These are phyloP conservation scores for Alternaria sp. DNA, from an alignment of 2,329 filamentous ascomycete species.

Conservation along the genomic window DNA sequence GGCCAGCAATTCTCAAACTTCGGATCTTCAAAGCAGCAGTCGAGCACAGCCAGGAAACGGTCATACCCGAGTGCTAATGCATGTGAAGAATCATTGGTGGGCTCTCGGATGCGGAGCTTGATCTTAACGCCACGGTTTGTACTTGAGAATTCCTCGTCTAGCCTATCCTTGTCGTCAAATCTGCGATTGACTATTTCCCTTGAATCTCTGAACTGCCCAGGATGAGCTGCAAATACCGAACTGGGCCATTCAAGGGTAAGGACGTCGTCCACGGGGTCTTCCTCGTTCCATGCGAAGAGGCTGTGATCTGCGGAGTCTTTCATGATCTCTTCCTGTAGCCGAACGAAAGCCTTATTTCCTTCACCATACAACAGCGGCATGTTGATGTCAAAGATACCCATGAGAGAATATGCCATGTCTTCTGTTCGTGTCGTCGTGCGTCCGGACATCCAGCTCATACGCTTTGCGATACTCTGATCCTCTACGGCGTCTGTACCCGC, in stretches of 20 bases:
- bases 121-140: slow-evolving; percentile 14
- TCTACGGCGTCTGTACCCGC: background rate
- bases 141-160: background rate
- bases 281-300: slow-evolving; percentile 19
- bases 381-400: slow-evolving; percentile 21
- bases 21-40: background rate
- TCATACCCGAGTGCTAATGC: too few relatives aligned
- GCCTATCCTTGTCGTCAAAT: background rate
- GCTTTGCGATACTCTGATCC: background rate
- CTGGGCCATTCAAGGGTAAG: too few relatives aligned
- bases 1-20: background rate
- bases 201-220: background rate
- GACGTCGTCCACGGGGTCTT: too few relatives aligned
- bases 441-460: background rate
- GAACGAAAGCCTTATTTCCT: slow-evolving; percentile 31
- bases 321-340: slow-evolving; percentile 33
- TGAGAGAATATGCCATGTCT: background rate
- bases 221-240: slow-evolving; percentile 9
- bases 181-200: background rate
- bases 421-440: background rate
- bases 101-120: background rate
- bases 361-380: slow-evolving; percentile 44
- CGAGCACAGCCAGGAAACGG: background rate
- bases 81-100: too few relatives aligned
- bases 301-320: slow-evolving; percentile 19